phyloP scores from a whole-genome alignment of 768 basidiomycete species.

The Lactarius vividus region DNA sequence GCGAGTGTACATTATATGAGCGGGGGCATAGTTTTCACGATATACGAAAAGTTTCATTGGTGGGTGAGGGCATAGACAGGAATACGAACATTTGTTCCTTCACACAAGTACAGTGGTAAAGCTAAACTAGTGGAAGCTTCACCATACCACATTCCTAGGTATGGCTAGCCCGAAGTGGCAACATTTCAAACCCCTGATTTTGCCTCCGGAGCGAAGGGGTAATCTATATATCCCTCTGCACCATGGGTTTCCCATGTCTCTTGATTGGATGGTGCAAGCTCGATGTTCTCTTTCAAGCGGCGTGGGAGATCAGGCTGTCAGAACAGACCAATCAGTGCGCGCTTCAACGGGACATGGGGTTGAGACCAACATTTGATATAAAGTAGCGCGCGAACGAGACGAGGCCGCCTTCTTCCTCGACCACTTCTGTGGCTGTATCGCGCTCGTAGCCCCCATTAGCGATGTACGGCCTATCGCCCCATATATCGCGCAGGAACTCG shows the following conservation, averaged over 20 bases:
- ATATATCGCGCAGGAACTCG: slow-evolving; percentile 31
- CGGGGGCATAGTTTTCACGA: slow-evolving; percentile 89
- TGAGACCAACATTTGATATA: slow-evolving; percentile 18
- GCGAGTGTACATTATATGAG: slow-evolving; percentile 57
- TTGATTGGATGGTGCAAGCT: neutral
- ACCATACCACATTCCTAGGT: neutral
- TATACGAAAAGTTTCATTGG: slow-evolving; percentile 79
- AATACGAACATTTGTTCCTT: neutral
- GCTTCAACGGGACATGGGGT: neutral
- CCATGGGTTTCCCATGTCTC: neutral
- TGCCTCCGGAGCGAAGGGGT: slow-evolving; percentile 18
- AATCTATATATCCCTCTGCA: slow-evolving; percentile 26
- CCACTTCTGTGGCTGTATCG: slow-evolving; percentile 24
- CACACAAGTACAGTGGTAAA: neutral
- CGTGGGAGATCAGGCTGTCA: slow-evolving; percentile 27
- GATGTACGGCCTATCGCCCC: slow-evolving; percentile 29
- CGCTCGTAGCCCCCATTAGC: slow-evolving; percentile 30
- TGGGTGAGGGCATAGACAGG: slow-evolving; percentile 29
- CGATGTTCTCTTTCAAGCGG: slow-evolving; percentile 9
- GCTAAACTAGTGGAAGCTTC: neutral
- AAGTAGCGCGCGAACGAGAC: slow-evolving; percentile 20
- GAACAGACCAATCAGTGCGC: neutral
- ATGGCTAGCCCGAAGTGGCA: neutral
- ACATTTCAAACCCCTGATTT: neutral
- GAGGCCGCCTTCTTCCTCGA: slow-evolving; percentile 23